Evolutionary conservation across 257 asterid species (phyloP), one percentile per base, ranked within the genome.

Genomic region (Gynochthodes officinalis): DNA sequence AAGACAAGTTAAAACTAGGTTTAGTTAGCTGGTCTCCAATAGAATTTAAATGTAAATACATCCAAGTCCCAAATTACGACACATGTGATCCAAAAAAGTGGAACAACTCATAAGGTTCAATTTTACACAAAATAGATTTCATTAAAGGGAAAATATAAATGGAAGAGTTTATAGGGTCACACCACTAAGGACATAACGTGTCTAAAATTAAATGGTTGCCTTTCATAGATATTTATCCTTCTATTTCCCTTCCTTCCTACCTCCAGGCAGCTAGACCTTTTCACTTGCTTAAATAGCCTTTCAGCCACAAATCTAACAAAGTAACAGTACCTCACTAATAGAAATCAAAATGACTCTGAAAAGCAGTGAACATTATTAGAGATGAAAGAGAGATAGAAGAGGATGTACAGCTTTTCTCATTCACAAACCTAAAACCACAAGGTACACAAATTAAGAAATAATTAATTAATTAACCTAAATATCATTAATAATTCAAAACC

Each of bases 1-100:
- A 58, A 86, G 77, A 78, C 62, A 72, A 28, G 54, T 42, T 42
- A 6, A 58, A 53, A 75, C 64, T 71, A 57, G 42, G 9, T 33
- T 16, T 33, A 53, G 15, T 52, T 15, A 25, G 65, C 49, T n/a
- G 25, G 50, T 55, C 39, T 60, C 64, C 25, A 18, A 39, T 16
- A 48, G 23, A 39, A 40, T 1, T 0, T 14, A 25, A 12, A 59
- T 28, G 40, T 13, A 43, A 37, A 21, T n/a, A 64, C 30, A 48
- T 14, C 63, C 40, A 18, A 48, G 25, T 63, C 39, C 18, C 39
- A 32, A n/a, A 63, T 35, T 42, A 37, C 5, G 8, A 19, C 32
- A 14, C 12, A 33, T 18, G 33, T 4, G 32, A 5, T 8, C 9
- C 28, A 14, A 7, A 2, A 14, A 8, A 50, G 57, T 16, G 14